Evolutionary conservation across 2,329 filamentous ascomycete genomes (phyloP), one percentile per base, ranked within the genome.

Genomic region (Fusarium agapanthi): DNA sequence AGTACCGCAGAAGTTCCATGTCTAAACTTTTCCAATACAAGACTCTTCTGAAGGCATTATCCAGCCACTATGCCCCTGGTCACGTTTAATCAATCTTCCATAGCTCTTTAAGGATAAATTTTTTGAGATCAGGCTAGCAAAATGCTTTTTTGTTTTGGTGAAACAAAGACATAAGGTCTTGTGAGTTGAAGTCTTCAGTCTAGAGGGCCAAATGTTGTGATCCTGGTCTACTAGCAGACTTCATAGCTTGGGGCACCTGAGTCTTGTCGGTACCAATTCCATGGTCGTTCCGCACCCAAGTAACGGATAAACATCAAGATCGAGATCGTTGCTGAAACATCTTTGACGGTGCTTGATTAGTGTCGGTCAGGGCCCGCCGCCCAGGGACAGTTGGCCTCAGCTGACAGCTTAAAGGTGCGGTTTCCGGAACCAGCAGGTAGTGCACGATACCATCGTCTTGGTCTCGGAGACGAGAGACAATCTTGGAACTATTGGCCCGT

Each of bases 401-500:
- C 59, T 65, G 37, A 45, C 51, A 71, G 55, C 58, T 51, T 20
- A 35, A 40, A 54, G 51, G 50, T 37, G 16, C 47, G 47, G 38
- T 41, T 57, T 45, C 51, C 48, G 48, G 28, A 71, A 51, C 44
- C 38, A 71, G 61, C 35, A 57, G 24, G 37, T 62, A 54, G 58
- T 50, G 41, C 55, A 55, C 50, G 28, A 57, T 48, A 50, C 43
- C 32, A 65, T 45, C 37, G 38, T 48, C 32, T 34, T 71, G 41
- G 37, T 40, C n/a, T 41, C 35, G 58, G 50, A 59, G 47, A 61
- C 51, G 59, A 64, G 43, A 73, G 53, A 58, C 66, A 57, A 32
- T 35, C 37, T 41, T 55, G 50, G 55, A 73, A 74, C 65, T 54
- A 41, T 43, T 73, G 71, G 67, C 44, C 71, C 62, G 71, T 74